Percentiles rank a stretch among this genome's conserved stretches.
phyloP scores from a whole-genome alignment of 75 land plant species.

The Sequoia sempervirens region DNA sequence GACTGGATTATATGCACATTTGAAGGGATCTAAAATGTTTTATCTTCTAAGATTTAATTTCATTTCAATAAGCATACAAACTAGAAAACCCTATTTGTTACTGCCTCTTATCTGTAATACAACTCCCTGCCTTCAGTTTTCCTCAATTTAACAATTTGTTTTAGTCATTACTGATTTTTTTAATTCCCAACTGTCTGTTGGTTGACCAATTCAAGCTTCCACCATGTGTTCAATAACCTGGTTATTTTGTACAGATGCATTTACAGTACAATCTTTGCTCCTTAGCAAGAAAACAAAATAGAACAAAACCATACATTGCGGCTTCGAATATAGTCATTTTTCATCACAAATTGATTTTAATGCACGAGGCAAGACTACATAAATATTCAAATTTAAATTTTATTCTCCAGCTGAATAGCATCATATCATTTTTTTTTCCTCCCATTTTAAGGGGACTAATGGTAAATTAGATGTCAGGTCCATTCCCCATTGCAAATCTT shows the following conservation, averaged over 20 bases:
- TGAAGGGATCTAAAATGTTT: not conserved
- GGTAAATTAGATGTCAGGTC: not conserved
- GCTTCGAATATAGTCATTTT: not conserved
- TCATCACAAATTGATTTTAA: not conserved
- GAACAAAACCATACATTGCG: not conserved
- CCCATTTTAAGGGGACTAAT: not conserved
- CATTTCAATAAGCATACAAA: not conserved
- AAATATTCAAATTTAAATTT: not conserved
- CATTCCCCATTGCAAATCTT: too few species aligned
- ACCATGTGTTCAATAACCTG: not conserved
- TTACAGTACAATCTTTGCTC: not conserved
- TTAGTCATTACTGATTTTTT: not conserved
- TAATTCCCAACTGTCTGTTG: not conserved
- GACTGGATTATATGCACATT: not conserved
- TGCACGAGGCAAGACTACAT: not conserved
- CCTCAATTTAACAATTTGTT: not conserved
- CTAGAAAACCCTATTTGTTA: not conserved
- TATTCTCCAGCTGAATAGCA: not conserved
- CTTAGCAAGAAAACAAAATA: not conserved
- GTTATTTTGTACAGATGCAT: not conserved
- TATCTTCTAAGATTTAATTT: not conserved
- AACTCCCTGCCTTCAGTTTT: not conserved
- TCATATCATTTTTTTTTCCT: not conserved
- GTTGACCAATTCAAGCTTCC: not conserved
- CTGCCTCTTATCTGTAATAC: not conserved